Evolutionary conservation across 495 filamentous ascomycete species (phyloP).

Genomic region (Trichoderma virens): DNA sequence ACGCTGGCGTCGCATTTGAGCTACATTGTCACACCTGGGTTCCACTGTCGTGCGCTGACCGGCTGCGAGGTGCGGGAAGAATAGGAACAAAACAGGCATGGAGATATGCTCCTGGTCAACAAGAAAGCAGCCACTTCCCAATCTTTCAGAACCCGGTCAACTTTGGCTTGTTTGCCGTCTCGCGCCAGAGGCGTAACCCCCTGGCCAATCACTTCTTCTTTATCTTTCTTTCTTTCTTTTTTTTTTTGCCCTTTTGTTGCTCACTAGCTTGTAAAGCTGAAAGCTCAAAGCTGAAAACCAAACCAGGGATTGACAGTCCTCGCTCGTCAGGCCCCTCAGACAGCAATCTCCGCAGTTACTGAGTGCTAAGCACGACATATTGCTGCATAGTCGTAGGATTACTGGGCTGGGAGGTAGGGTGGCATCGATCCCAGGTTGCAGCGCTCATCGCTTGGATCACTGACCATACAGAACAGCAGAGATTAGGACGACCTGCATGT

Average conservation of each 20-base stretch:
- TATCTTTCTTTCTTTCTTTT: no score
- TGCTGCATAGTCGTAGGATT: no score
- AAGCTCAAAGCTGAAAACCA: background rate
- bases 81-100: background rate
- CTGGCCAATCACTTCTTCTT: no score
- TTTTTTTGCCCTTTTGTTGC: no score
- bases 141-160: no score
- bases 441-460: background rate
- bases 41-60: background rate
- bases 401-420: background rate
- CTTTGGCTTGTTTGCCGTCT: no score
- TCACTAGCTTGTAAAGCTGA: background rate
- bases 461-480: background rate
- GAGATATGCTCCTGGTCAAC: no score
- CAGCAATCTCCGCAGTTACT: background rate
- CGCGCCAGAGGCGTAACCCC: no score
- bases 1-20: background rate
- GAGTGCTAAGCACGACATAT: background rate
- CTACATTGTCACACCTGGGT: background rate
- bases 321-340: background rate
- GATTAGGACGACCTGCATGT: background rate
- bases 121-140: no score
- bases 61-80: background rate
- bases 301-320: background rate
- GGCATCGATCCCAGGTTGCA: background rate